Conservation (phyloP, 106 monocot genomes). For the Acorus calamus region DNA sequence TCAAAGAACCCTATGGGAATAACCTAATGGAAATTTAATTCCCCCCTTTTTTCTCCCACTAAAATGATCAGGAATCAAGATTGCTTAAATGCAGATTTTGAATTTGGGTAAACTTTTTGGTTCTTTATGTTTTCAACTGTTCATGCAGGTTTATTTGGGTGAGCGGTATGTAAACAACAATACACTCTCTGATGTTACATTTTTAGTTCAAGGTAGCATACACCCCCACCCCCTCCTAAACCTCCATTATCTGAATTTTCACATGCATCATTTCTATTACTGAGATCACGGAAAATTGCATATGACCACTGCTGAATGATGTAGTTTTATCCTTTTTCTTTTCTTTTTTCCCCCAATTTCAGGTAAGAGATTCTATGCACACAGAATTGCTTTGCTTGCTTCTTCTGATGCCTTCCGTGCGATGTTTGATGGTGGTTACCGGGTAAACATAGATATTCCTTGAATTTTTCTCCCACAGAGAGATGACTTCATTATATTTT, state of each 20-base stretch:
- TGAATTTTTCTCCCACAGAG: not conserved
- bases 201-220: constrained; percentile 86
- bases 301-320: not conserved
- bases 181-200: constrained; percentile 90
- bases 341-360: constrained; percentile 5
- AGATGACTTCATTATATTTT: too few relatives aligned
- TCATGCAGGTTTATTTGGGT: constrained; percentile 84
- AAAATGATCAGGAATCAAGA: too few relatives aligned
- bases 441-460: constrained; percentile 35
- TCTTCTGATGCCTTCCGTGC: constrained; percentile 98
- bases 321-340: not conserved
- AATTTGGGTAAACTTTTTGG: too few relatives aligned
- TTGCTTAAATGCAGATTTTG: too few relatives aligned
- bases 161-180: constrained; percentile 91
- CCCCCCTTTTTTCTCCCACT: too few relatives aligned
- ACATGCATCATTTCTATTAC: too few relatives aligned
- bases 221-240: not conserved
- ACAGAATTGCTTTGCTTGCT: constrained; percentile 95
- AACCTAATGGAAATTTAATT: too few relatives aligned
- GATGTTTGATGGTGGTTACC: constrained; percentile 99
- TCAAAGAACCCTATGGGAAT: too few relatives aligned
- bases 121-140: not conserved
- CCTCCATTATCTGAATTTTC: not conserved
- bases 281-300: not conserved
- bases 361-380: constrained; percentile 91